phyloP scores from a whole-genome alignment of 805 yeast genomes.

The Cyberlindnera maclurae region DNA sequence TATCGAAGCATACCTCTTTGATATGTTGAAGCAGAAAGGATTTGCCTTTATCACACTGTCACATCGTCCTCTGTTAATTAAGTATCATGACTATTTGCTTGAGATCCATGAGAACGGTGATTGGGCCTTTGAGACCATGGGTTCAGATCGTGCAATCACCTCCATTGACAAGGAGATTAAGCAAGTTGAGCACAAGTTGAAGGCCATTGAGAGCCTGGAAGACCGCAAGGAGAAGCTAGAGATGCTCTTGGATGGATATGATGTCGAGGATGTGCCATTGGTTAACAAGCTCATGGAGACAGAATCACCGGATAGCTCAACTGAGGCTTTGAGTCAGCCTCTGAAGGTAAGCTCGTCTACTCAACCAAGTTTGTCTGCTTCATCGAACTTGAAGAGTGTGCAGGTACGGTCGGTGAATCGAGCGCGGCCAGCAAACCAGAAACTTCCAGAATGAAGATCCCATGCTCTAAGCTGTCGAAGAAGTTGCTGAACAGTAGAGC shows the following conservation, averaged over 20 bases:
- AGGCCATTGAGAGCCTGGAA: conserved; percentile 53
- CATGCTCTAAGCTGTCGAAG: neutral
- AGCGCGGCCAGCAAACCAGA: no score
- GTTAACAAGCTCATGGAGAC: neutral
- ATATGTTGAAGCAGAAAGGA: conserved; percentile 56
- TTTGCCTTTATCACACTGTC: conserved; percentile 77
- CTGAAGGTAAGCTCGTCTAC: no score
- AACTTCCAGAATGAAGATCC: neutral
- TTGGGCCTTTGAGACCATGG: conserved; percentile 59
- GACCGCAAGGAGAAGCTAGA: conserved; percentile 53
- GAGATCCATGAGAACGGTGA: conserved; percentile 54
- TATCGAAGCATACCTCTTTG: conserved; percentile 82
- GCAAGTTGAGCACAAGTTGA: conserved; percentile 52
- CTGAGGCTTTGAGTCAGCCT: no score
- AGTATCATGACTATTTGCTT: conserved; percentile 73
- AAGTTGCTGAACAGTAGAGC: neutral
- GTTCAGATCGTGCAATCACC: conserved; percentile 57
- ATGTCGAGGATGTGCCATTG: conserved; percentile 4
- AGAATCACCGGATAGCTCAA: no score
- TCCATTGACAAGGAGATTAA: conserved; percentile 72
- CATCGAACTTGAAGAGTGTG: no score
- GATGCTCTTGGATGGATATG: conserved; percentile 21
- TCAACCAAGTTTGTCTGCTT: no score
- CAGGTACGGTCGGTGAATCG: no score
- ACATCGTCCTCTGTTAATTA: conserved; percentile 76